Evolutionary conservation across 2,329 filamentous ascomycete genomes (phyloP).

Genomic region (Talaromyces sp.): DNA sequence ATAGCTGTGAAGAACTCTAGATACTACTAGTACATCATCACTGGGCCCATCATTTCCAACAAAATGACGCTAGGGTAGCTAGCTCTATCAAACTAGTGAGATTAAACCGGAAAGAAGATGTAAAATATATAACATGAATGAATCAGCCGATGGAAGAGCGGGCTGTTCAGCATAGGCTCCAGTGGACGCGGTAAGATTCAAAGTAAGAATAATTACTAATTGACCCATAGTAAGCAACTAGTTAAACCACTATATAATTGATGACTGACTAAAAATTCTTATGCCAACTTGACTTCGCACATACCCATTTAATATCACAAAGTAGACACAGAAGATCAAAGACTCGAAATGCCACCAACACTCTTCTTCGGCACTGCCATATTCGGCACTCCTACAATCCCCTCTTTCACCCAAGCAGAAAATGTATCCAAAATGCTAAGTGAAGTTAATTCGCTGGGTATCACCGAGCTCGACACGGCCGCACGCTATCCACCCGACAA

Average conservation of each 20-base stretch:
- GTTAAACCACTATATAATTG: not conserved
- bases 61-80: not conserved
- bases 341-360: slow-evolving; percentile 10
- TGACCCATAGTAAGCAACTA: not conserved
- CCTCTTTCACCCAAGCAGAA: not conserved
- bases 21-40: not conserved
- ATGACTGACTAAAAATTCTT: not conserved
- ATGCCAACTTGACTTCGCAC: not conserved
- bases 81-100: not conserved
- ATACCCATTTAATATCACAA: not conserved
- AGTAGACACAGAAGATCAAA: not conserved
- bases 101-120: not conserved
- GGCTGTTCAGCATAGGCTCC: not conserved
- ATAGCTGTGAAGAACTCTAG: not conserved
- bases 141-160: not conserved
- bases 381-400: slow-evolving; percentile 12
- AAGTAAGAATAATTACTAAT: not conserved
- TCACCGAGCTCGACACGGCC: slow-evolving; percentile 25
- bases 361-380: slow-evolving; percentile 15
- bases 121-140: not conserved
- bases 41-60: not conserved
- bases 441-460: not conserved
- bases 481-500: slow-evolving; percentile 34
- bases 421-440: slow-evolving; percentile 5
- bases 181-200: not conserved